These are phyloP conservation scores for Aspergillus indologenus DNA, from an alignment of 495 filamentous ascomycete species.

Conservation along the genomic window DNA sequence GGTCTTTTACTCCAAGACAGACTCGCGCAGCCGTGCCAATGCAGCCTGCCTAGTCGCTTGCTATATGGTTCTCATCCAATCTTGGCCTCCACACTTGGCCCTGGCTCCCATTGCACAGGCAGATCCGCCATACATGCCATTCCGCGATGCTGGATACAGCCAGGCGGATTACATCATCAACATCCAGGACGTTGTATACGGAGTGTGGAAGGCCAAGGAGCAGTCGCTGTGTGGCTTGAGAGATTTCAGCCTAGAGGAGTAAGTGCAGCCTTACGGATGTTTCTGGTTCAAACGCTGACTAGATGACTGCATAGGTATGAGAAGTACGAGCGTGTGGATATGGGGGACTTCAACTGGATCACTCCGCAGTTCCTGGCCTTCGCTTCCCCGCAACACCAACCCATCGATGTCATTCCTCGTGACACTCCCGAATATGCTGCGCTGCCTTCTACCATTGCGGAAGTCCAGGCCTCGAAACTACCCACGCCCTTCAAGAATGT, in stretches of 20 bases:
- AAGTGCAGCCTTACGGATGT: slow-evolving; percentile 27
- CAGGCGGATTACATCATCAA: slow-evolving; percentile 94
- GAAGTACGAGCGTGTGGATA: slow-evolving; percentile 89
- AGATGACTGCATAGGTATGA: slow-evolving; percentile 68
- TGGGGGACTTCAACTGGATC: slow-evolving; percentile 99
- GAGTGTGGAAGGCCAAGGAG: slow-evolving; percentile 98
- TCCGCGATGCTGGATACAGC: slow-evolving; percentile 96
- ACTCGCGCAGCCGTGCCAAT: slow-evolving; percentile 92
- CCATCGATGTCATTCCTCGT: slow-evolving; percentile 63
- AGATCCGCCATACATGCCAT: slow-evolving; percentile 96
- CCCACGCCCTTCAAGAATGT: slow-evolving; percentile 93
- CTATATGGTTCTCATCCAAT: slow-evolving; percentile 98
- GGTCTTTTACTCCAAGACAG: slow-evolving; percentile 90
- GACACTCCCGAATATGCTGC: slow-evolving; percentile 68
- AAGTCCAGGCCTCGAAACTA: slow-evolving; percentile 61
- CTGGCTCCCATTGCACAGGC: slow-evolving; percentile 93
- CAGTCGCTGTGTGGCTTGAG: slow-evolving; percentile 81
- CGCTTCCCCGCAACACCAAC: slow-evolving; percentile 84
- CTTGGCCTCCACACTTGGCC: slow-evolving; percentile 97
- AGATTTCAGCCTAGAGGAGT: slow-evolving; percentile 93
- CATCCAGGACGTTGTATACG: slow-evolving; percentile 96
- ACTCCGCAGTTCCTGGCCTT: slow-evolving; percentile 94
- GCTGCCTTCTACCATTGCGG: slow-evolving; percentile 65
- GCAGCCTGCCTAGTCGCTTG: slow-evolving; percentile 92
- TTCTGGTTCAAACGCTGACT: slow-evolving; percentile 20